Base-by-base conservation (phyloP, 139 green algal genomes). In the Chlorella sp. region DNA sequence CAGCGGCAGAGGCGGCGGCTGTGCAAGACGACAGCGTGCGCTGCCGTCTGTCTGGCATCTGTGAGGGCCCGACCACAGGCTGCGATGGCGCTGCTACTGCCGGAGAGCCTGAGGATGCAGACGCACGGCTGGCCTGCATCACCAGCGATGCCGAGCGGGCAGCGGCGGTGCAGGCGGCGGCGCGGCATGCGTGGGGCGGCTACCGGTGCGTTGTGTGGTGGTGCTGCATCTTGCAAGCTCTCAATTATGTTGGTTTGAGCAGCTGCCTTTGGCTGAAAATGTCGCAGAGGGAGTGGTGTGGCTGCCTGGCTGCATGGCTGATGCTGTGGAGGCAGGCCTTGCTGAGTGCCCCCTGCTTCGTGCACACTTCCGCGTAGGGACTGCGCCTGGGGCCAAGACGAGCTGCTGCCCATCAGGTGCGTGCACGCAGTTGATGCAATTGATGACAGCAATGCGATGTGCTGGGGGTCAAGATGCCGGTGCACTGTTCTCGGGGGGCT, bases 311-410 rank as follows among this genome's bases (percentile, higher is more conserved):
- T 41, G 28, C 12, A 1, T 11, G 13, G 65, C 65, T 3, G 13
- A 30, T 28, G 1, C 38, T 5, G 55, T 38, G 39, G 34, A 17
- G 36, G 39, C 25, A 20, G 12, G 23, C 20, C 21, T 7, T 34
- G 38, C 55, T 25, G n/a, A n/a, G n/a, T n/a, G n/a, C n/a, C n/a
- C 9, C 67, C 30, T 36, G 63, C 63, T 69, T 60, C 51, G 2
- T 60, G 51, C 15, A 11, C 11, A 11, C 44, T 55, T 11, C 15
- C 2, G 12, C 82, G 86, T 80, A 88, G 87, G 69, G 38, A 74
- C 13, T 93, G 86, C 74, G 95, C 95, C 0, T 97, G 92, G 91
- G 95, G 95, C 5, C 26, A 92, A 63, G 95, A 98, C 71, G 95
- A 98, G 83, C 85, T 98, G 47, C 88, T 76, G 44, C 91, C 93